Conservation (phyloP, 2,329 filamentous ascomycete genomes). For the Elsinoe necatrix region DNA sequence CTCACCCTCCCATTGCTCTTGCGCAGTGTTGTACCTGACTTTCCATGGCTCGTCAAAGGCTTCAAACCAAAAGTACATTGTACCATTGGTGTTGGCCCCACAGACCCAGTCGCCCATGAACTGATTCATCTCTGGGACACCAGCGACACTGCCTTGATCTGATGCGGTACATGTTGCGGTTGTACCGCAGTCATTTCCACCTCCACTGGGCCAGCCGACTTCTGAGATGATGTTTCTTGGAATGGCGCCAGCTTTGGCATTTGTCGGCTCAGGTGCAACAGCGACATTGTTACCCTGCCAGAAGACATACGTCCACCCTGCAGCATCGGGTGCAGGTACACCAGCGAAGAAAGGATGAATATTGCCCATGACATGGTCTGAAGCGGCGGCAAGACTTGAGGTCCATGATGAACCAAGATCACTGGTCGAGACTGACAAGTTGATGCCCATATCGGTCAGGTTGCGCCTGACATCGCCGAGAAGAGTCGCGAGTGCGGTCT, state of each 20-base stretch:
- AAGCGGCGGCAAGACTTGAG: constrained; percentile 54
- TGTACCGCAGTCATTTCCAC: constrained; percentile 67
- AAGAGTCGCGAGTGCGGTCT: constrained; percentile 53
- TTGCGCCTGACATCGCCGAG: constrained; percentile 64
- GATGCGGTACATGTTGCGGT: constrained; percentile 46
- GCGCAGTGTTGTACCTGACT: constrained; percentile 30
- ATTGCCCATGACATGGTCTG: constrained; percentile 91
- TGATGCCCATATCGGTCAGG: constrained; percentile 56
- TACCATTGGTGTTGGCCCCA: constrained; percentile 66
- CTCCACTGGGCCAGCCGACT: constrained; percentile 80
- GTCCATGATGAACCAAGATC: constrained; percentile 89
- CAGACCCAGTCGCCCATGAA: constrained; percentile 86
- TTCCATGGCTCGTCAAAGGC: constrained; percentile 98
- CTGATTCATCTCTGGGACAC: constrained; percentile 70
- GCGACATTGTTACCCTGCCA: constrained; percentile 62
- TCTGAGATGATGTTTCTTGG: constrained; percentile 60
- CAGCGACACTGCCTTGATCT: constrained; percentile 62
- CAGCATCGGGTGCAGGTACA: constrained; percentile 57
- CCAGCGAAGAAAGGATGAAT: constrained; percentile 95
- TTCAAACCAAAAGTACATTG: constrained; percentile 94
- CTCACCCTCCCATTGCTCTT: constrained; percentile 16
- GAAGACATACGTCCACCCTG: constrained; percentile 74
- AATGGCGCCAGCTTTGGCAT: constrained; percentile 25
- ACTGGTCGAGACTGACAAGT: constrained; percentile 73
- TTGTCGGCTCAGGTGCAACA: constrained; percentile 53